phyloP scores from a whole-genome alignment of 345 rosid species.

The Aquilaria yunnanensis region DNA sequence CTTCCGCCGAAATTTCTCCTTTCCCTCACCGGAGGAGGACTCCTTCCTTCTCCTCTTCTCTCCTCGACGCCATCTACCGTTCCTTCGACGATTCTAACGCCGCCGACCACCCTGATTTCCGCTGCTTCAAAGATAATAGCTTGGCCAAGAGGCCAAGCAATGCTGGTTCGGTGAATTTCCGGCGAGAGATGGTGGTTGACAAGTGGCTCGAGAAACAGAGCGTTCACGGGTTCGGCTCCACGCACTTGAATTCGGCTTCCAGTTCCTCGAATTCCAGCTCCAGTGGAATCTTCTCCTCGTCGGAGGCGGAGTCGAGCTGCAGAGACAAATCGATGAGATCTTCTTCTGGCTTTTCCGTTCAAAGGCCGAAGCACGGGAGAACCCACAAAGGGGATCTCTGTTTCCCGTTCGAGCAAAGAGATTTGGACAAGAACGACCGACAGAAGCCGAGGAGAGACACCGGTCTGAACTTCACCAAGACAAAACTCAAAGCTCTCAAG shows the following conservation, averaged over 20 bases:
- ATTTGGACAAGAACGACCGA: neutral
- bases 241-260: constrained; percentile 28
- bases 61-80: constrained; percentile 69
- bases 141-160: constrained; percentile 31
- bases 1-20: constrained; percentile 13
- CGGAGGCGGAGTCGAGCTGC: constrained; percentile 38
- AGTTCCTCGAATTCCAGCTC: constrained; percentile 51
- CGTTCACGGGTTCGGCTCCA: constrained; percentile 5
- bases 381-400: constrained; percentile 10
- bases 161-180: constrained; percentile 14
- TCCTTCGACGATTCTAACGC: constrained; percentile 47
- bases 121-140: constrained; percentile 8
- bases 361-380: constrained; percentile 1
- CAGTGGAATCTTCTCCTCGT: constrained; percentile 40
- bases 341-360: neutral
- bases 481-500: constrained; percentile 47
- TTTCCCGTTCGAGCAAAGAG: constrained; percentile 12
- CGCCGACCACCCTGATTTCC: too few relatives aligned
- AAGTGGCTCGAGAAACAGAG: constrained; percentile 48
- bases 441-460: constrained; percentile 20
- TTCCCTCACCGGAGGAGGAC: constrained; percentile 58
- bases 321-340: constrained; percentile 25
- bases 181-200: constrained; percentile 46
- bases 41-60: constrained; percentile 81
- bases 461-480: constrained; percentile 42